Evolutionary conservation across 441 rosid species (phyloP).

Genomic region (Gossypium schwendimanii): DNA sequence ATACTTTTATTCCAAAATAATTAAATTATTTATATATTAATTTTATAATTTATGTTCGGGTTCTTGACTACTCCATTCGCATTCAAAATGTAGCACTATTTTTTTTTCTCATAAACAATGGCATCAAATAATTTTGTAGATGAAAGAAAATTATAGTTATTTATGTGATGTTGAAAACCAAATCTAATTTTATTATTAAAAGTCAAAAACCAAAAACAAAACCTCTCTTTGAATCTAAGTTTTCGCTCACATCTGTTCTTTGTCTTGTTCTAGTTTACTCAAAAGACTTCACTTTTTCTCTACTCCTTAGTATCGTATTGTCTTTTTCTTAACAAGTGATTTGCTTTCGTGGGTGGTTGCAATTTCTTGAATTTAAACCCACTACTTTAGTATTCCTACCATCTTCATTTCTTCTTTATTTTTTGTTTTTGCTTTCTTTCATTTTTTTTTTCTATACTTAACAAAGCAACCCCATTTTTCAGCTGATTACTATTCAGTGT

Average conservation of each 20-base stretch:
- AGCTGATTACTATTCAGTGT: constrained; percentile 19
- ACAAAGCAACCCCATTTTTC: constrained; percentile 7
- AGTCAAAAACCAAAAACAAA: constrained; percentile 11
- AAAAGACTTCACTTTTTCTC: constrained; percentile 20
- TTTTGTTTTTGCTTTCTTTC: background rate
- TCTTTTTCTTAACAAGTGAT: constrained; percentile 18
- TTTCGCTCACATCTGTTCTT: constrained; percentile 30
- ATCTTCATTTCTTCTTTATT: constrained; percentile 5
- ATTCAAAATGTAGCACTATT: no score
- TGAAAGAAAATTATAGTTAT: no score
- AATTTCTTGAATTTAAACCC: constrained; percentile 38
- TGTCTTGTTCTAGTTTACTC: constrained; percentile 18
- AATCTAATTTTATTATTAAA: background rate
- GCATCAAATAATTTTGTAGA: no score
- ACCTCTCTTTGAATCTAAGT: constrained; percentile 89
- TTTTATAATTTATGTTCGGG: no score
- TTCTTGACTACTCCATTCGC: no score
- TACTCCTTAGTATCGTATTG: constrained; percentile 19
- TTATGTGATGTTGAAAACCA: no score
- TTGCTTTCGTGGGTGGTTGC: constrained; percentile 52
- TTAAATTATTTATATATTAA: no score
- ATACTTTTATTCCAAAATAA: no score
- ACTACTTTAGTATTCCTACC: constrained; percentile 8
- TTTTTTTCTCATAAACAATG: no score
- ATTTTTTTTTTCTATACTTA: constrained; percentile 10